Conservation (phyloP, 169 alveolate species). For the Plasmodium vivax region DNA sequence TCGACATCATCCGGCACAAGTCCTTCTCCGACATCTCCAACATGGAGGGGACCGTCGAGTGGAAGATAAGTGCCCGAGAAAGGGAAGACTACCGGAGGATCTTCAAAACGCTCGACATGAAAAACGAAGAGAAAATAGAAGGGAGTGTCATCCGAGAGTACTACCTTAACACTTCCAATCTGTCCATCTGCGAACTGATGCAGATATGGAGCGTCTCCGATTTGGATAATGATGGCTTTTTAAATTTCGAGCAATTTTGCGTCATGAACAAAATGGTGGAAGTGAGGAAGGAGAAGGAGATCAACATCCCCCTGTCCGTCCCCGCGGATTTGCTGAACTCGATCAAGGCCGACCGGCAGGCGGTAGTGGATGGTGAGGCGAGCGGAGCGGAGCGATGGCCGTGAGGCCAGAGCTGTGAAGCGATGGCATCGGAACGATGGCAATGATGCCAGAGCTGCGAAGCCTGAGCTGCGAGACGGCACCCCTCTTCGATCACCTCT, state of each 20-base stretch:
- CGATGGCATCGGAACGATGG: not conserved
- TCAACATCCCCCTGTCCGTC: slow-evolving; percentile 33
- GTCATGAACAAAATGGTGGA: slow-evolving; percentile 68
- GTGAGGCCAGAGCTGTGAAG: not conserved
- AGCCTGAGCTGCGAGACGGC: not conserved
- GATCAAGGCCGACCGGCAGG: not conserved
- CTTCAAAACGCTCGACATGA: slow-evolving; percentile 47
- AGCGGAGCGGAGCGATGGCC: not conserved
- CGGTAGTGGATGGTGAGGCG: not conserved
- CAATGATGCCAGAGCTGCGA: not conserved
- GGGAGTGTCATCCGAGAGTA: slow-evolving; percentile 49
- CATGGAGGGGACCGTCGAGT: slow-evolving; percentile 31
- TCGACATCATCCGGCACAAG: slow-evolving; percentile 58
- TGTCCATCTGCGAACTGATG: slow-evolving; percentile 55
- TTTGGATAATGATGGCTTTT: slow-evolving; percentile 62
- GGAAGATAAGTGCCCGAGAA: slow-evolving; percentile 19
- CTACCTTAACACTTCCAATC: slow-evolving; percentile 48
- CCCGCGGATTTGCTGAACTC: slow-evolving; percentile 33
- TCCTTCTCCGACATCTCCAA: slow-evolving; percentile 67
- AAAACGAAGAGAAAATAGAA: slow-evolving; percentile 52
- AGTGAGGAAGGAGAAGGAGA: slow-evolving; percentile 36
- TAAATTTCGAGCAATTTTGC: slow-evolving; percentile 49
- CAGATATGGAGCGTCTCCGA: slow-evolving; percentile 70
- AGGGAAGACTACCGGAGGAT: slow-evolving; percentile 27
- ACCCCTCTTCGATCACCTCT: not conserved